phyloP scores from a whole-genome alignment of 768 basidiomycete genomes.

The Austroboletus festivus region DNA sequence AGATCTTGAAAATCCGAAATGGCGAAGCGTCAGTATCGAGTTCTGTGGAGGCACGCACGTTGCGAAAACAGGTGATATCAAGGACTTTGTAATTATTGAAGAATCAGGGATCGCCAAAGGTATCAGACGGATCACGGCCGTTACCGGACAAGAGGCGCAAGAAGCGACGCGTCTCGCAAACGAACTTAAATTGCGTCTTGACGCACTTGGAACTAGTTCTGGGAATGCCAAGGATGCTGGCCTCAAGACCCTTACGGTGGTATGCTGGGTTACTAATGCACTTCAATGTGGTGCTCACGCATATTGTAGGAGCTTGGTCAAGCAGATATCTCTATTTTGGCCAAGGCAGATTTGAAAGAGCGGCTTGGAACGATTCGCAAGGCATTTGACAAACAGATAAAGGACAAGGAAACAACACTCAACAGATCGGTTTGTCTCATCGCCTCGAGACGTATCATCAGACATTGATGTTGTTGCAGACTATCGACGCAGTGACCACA shows the following conservation, averaged over 20 bases:
- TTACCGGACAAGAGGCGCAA: conserved; percentile 92
- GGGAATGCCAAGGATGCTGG: conserved; percentile 87
- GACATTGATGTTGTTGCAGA: conserved; percentile 39
- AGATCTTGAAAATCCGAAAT: conserved; percentile 86
- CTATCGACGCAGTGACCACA: conserved; percentile 60
- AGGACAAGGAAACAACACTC: conserved; percentile 72
- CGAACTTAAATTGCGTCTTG: conserved; percentile 59
- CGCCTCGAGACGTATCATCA: background rate
- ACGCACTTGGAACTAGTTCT: conserved; percentile 51
- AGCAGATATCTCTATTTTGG: conserved; percentile 82
- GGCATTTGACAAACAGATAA: conserved; percentile 79
- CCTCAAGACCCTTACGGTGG: conserved; percentile 76
- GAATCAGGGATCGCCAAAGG: conserved; percentile 99
- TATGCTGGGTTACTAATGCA: conserved; percentile 36
- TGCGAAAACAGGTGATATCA: conserved; percentile 94
- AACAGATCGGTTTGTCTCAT: conserved; percentile 65
- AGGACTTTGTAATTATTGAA: conserved; percentile 91
- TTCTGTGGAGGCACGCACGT: conserved; percentile 99
- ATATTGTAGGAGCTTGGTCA: conserved; percentile 75
- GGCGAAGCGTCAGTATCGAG: conserved; percentile 89
- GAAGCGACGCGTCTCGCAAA: conserved; percentile 71
- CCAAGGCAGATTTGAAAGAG: conserved; percentile 78
- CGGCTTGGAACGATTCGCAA: conserved; percentile 69
- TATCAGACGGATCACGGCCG: conserved; percentile 88
- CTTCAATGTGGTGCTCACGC: background rate